phyloP scores from a whole-genome alignment of 2,329 filamentous ascomycete species.

The Fusarium phyllophilum region DNA sequence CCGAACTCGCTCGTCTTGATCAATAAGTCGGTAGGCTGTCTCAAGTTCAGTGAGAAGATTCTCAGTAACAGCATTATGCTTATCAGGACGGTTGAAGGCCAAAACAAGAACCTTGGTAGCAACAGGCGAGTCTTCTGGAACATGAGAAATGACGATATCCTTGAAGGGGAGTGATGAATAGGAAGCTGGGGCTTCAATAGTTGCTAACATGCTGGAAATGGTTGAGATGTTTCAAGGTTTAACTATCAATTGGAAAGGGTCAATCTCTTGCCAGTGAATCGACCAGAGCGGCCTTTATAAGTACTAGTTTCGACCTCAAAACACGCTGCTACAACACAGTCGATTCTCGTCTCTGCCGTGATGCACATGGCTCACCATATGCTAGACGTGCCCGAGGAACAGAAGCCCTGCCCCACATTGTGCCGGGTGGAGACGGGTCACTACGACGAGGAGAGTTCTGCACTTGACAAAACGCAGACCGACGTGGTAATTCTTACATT shows the following conservation, averaged over 20 bases:
- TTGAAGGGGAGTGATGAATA: not conserved
- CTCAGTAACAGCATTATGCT: not conserved
- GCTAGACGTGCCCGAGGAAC: not conserved
- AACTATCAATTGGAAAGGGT: not conserved
- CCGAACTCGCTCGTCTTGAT: not conserved
- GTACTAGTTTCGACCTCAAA: not conserved
- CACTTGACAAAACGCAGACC: not conserved
- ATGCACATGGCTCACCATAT: not conserved
- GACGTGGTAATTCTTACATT: not conserved
- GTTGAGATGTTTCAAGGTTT: not conserved
- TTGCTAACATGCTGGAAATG: not conserved
- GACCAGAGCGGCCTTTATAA: not conserved
- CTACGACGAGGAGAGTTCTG: not conserved
- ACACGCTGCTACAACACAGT: not conserved
- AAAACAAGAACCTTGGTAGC: not conserved
- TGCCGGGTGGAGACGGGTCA: not conserved
- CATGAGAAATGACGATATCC: not conserved
- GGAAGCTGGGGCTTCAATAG: not conserved
- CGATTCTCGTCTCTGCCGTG: not conserved
- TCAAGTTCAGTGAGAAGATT: not conserved
- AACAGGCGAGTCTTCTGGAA: not conserved
- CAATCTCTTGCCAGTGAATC: not conserved
- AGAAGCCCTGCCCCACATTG: not conserved
- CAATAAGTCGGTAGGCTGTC: not conserved
- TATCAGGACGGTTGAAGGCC: not conserved